Evolutionary conservation across 495 filamentous ascomycete species (phyloP).

Genomic region (Xylaria grammica): DNA sequence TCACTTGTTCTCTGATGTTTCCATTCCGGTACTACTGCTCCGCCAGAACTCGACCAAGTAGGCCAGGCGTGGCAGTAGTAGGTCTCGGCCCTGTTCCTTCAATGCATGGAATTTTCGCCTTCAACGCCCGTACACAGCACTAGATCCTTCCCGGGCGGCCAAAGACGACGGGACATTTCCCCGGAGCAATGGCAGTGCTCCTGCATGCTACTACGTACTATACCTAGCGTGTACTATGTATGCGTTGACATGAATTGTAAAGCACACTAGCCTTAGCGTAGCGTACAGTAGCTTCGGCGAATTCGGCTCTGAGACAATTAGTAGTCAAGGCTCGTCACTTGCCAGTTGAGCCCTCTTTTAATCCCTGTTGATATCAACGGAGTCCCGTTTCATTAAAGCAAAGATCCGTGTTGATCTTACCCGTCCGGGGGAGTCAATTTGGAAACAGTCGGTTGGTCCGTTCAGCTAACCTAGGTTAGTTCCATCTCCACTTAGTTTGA

Average conservation of each 20-base stretch:
- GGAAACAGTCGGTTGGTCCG: slow-evolving; percentile 17
- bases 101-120: slow-evolving; percentile 9
- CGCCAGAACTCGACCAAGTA: too few species aligned
- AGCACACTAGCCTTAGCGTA: too few species aligned
- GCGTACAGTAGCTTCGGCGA: neutral
- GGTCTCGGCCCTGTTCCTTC: neutral
- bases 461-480: neutral
- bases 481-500: slow-evolving; percentile 16
- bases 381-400: neutral
- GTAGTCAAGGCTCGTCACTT: neutral
- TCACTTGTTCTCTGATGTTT: too few species aligned
- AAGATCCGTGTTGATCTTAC: slow-evolving; percentile 11
- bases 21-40: neutral
- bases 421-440: slow-evolving; percentile 13
- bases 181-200: slow-evolving; percentile 10
- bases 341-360: neutral
- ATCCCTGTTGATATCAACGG: neutral
- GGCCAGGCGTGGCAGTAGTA: neutral
- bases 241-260: slow-evolving; percentile 12
- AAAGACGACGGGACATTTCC: neutral
- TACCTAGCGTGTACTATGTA: too few species aligned
- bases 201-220: too few species aligned
- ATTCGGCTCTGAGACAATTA: neutral
- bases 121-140: neutral
- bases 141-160: neutral